Evolutionary conservation across 2,329 filamentous ascomycete species (phyloP), one percentile per base, ranked within the genome.

Genomic region (Chalaropsis ovoidea): DNA sequence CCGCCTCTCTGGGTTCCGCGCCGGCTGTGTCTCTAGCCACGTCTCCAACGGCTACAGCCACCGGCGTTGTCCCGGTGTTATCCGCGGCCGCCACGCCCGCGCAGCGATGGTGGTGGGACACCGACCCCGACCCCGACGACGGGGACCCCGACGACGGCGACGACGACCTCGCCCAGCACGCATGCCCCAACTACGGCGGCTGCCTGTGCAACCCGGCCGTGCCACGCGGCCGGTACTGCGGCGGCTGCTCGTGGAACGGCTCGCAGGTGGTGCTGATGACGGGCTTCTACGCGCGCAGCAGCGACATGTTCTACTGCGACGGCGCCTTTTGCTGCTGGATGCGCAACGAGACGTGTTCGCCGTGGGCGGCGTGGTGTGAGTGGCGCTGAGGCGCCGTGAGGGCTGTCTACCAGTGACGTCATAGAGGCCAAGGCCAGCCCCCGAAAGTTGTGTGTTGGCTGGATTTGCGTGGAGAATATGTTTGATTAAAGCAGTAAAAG

Each of bases 271-370:
- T 62, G 17, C 11, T 62, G n/a, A 35, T 35, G 24, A 62, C 61
- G 27, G 61, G 61, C 43, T 31, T n/a, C 24, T 15, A 62, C 24
- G 61, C 61, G 11, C 8, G 19, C 13, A 62, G 22, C 61, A 42
- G 17, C 3, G 42, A 63, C 35, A n/a, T 58, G 27, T 39, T 63
- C 41, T 49, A 60, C n/a, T 62, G 56, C 62, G 68, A 62, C 58
- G 64, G 64, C 66, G 66, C 62, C 39, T 61, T 61, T 68, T 56
- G 62, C 47, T 64, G 49, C 49, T 65, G 54, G 64, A 65, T 65
- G 39, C 54, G 64, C 66, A 68, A 58, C 58, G 64, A 69, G 64
- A 69, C 67, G 67, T 63, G 56, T 41, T 60, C 58, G 41, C 47
- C 52, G 24, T 39, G 41, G 27, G 19, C 27, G 13, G 15, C 49